Evolutionary conservation across 768 basidiomycete species (phyloP).

Genomic region (Candolleomyces eurysporus): DNA sequence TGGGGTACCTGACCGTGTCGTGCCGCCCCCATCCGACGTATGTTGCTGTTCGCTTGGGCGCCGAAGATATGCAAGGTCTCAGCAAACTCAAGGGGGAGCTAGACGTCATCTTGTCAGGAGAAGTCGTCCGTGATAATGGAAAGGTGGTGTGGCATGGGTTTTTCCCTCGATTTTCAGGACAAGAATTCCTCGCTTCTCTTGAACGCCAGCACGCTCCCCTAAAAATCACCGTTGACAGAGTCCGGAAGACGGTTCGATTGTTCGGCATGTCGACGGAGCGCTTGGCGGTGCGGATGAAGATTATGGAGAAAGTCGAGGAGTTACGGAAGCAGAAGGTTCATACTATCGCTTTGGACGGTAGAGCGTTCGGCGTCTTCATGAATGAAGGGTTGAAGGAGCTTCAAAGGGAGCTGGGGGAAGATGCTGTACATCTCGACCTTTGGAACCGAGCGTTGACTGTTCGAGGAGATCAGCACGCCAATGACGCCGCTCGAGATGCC

Average conservation of each 20-base stretch:
- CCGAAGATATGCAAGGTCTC: slow-evolving; percentile 48
- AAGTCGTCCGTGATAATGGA: slow-evolving; percentile 50
- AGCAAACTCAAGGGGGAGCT: slow-evolving; percentile 57
- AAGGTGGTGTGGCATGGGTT: slow-evolving; percentile 65
- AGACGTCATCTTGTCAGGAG: slow-evolving; percentile 61
- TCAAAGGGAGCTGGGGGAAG: slow-evolving; percentile 49
- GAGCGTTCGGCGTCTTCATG: slow-evolving; percentile 44
- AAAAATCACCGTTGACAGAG: slow-evolving; percentile 38
- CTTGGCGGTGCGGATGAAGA: slow-evolving; percentile 35
- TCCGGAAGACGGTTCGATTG: slow-evolving; percentile 47
- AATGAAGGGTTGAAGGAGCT: slow-evolving; percentile 44
- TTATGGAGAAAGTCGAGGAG: slow-evolving; percentile 46
- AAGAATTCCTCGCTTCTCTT: slow-evolving; percentile 42
- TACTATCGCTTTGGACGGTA: slow-evolving; percentile 45
- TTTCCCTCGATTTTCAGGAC: slow-evolving; percentile 45
- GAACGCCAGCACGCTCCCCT: slow-evolving; percentile 37
- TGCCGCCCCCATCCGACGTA: slow-evolving; percentile 16
- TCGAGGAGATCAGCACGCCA: slow-evolving; percentile 51
- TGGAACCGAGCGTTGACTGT: slow-evolving; percentile 42
- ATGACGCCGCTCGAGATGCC: slow-evolving; percentile 41
- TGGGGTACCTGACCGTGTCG: slow-evolving; percentile 22
- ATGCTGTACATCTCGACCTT: slow-evolving; percentile 54
- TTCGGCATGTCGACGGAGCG: slow-evolving; percentile 50
- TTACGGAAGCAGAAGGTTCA: slow-evolving; percentile 42
- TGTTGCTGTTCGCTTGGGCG: slow-evolving; percentile 46